Base-by-base conservation (phyloP, 1,139 yeast species). In the Lodderomyces oxycetoniae region DNA sequence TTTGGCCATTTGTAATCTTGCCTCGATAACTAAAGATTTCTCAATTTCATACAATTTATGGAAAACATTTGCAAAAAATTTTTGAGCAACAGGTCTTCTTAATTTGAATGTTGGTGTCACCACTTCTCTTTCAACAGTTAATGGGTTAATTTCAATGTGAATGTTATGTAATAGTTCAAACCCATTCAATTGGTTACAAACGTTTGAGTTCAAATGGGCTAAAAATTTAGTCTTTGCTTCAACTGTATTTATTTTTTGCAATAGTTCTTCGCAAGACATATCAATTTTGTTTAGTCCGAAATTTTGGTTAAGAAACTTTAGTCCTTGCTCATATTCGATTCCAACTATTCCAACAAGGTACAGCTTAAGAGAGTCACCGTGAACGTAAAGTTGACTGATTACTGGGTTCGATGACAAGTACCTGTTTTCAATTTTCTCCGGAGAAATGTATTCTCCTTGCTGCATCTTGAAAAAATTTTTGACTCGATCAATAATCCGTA, bases 311-410 rank as follows among this genome's bases (percentile, higher is more conserved):
- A 57, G 41, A 28, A 54, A 55, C 9, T 35, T 38, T 27, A 44
- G 47, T 24, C 48, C 57, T 42, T 31, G 41, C 20, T 36, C 51
- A 36, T 20, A 50, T n/a, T 47, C 49, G 34, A 80, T 57, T n/a
- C 86, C 86, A 26, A 74, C 59, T 30, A 81, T 58, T 5, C 77
- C 86, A 5, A 82, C 79, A 37, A 81, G 55, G 47, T 50, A 79
- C 2, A 73, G 63, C 46, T 75, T 65, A 20, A 71, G 55, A 0
- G 86, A 71, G 47, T 77, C 72, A 4, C 89, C 89, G 45, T 77
- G 58, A 9, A 59, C 59, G 36, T 49, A 60, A 11, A 60, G 37
- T 41, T 61, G 67, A 29, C 50, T 41, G 16, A 62, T 41, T 9
- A 44, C 34, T 4, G 66, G 56, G 37, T 57, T 57, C 4, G 49